Percentiles rank a stretch among this genome's conserved stretches.
Conservation (phyloP, 305 asterid species). For the Solanum hybrid region DNA sequence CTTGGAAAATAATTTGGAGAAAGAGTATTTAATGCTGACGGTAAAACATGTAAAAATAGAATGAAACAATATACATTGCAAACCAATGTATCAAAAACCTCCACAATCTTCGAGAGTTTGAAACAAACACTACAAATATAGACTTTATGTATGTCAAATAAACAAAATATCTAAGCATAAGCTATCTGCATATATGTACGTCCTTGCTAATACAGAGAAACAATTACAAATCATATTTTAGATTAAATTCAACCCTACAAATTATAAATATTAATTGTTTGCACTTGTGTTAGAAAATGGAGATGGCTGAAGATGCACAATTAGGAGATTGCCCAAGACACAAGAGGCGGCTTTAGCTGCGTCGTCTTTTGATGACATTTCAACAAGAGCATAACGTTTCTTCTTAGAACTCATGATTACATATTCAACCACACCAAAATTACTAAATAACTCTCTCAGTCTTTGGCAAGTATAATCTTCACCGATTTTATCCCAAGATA, state of each 20-base stretch:
- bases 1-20: no score
- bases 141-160: neutral
- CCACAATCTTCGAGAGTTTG: neutral
- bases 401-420: neutral
- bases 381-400: no score
- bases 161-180: neutral
- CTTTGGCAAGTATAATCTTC: conserved; percentile 41
- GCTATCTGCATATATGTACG: neutral
- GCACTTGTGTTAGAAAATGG: neutral
- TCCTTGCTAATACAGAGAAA: neutral
- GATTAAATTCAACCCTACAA: no score
- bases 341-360: no score
- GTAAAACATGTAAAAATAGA: no score
- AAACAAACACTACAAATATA: no score
- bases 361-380: no score
- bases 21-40: no score
- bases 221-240: neutral
- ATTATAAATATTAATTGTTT: no score
- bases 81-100: neutral
- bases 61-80: no score
- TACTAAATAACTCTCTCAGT: conserved; percentile 40
- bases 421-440: neutral
- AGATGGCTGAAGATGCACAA: neutral
- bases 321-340: no score
- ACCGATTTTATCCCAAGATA: conserved; percentile 57